A percentile compares a stretch with the other conserved stretches of the same genome.
These are phyloP conservation scores for Globisporangium cylindrosporum DNA, from an alignment of 352 stramenopile species.

Conservation along the genomic window DNA sequence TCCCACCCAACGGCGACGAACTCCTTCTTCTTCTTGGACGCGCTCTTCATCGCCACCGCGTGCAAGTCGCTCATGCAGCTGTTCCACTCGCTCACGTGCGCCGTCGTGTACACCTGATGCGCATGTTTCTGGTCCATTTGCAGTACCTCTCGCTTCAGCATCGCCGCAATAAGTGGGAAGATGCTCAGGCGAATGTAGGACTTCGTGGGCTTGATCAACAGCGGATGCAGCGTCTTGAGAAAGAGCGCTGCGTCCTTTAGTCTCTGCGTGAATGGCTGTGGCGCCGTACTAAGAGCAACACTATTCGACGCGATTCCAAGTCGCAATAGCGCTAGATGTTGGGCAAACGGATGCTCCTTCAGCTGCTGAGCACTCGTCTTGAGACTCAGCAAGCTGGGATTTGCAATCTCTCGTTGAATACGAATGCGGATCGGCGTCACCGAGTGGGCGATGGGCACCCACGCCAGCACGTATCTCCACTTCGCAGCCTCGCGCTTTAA, in stretches of 20 bases:
- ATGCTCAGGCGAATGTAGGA: conserved; percentile 35
- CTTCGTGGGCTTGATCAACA: conserved; percentile 56
- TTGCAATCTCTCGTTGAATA: conserved; percentile 43
- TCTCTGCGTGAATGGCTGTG: conserved; percentile 19
- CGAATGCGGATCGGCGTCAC: conserved; percentile 21
- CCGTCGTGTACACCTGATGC: conserved; percentile 18
- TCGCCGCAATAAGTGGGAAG: conserved; percentile 33
- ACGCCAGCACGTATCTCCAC: conserved; percentile 31
- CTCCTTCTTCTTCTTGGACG: conserved; percentile 34
- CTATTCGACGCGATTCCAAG: conserved; percentile 26
- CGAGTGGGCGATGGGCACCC: conserved; percentile 20
- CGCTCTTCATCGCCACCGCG: conserved; percentile 43
- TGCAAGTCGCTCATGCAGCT: conserved; percentile 60
- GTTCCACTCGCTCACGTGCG: conserved; percentile 58
- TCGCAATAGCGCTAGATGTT: conserved; percentile 34
- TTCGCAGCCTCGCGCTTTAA: conserved; percentile 17
- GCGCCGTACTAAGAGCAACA: conserved; percentile 10
- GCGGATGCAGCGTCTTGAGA: conserved; percentile 42
- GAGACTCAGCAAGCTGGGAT: conserved; percentile 20
- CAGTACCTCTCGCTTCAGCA: conserved; percentile 45
- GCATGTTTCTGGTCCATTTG: conserved; percentile 22
- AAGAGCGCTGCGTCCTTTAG: conserved; percentile 39
- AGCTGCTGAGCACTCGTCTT: not conserved
- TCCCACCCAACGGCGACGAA: conserved; percentile 42
- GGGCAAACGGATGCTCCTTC: conserved; percentile 38